These are phyloP conservation scores for Peniophora sp. DNA, from an alignment of 1,284 basidiomycete species.

Conservation along the genomic window DNA sequence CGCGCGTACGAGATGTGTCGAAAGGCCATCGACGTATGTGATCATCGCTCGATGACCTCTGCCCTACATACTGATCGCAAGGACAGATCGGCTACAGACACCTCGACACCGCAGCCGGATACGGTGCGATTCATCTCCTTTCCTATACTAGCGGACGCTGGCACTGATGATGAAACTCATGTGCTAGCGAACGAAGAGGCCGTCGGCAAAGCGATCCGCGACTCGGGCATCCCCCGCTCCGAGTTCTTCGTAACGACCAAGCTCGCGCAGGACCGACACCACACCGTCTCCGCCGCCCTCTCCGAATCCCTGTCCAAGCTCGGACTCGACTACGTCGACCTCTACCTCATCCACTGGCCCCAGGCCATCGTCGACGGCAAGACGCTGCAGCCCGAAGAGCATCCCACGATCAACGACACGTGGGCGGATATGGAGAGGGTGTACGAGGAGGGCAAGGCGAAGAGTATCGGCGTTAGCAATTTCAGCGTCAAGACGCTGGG, in stretches of 20 bases:
- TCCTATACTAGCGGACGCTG: constrained; percentile 6
- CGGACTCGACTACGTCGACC: constrained; percentile 56
- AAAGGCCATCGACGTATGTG: constrained; percentile 26
- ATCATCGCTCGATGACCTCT: neutral
- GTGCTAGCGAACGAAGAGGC: constrained; percentile 34
- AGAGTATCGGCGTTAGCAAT: constrained; percentile 44
- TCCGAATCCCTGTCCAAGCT: constrained; percentile 50
- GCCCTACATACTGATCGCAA: neutral
- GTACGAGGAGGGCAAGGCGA: constrained; percentile 32
- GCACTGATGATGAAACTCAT: neutral
- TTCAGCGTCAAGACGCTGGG: constrained; percentile 33
- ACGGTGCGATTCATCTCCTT: neutral
- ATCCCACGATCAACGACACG: constrained; percentile 41
- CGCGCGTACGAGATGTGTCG: constrained; percentile 27
- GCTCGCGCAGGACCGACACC: constrained; percentile 31
- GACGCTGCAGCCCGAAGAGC: constrained; percentile 30
- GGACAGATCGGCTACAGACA: neutral
- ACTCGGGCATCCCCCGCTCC: constrained; percentile 34
- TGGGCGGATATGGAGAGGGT: constrained; percentile 57
- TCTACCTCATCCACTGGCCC: constrained; percentile 66
- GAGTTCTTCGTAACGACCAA: constrained; percentile 47
- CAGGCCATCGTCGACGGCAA: constrained; percentile 7
- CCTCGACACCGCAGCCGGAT: constrained; percentile 5
- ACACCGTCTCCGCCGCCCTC: constrained; percentile 41
- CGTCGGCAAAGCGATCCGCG: constrained; percentile 42